These are phyloP conservation scores for Lachancea waltii DNA, from an alignment of 805 yeast genomes.

Conservation along the genomic window DNA sequence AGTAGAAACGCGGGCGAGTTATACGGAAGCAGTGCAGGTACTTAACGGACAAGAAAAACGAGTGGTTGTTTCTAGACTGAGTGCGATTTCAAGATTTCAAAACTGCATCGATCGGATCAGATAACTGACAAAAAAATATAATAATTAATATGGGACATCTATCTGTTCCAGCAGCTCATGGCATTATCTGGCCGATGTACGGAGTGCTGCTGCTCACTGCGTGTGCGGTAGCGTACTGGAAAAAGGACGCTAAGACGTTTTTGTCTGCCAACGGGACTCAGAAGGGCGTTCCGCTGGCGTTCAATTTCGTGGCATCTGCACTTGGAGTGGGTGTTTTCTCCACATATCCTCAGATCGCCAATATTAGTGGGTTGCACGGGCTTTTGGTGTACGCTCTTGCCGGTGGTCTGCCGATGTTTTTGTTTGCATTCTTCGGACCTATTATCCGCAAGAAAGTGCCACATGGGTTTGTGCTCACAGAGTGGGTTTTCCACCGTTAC, in stretches of 20 bases:
- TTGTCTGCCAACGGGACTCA: constrained; percentile 77
- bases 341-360: constrained; percentile 82
- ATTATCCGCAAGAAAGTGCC: constrained; percentile 72
- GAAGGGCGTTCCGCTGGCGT: constrained; percentile 69
- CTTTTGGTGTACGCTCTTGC: constrained; percentile 69
- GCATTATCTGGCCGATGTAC: constrained; percentile 57
- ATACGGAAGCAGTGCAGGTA: too few relatives aligned
- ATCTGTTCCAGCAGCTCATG: constrained; percentile 52
- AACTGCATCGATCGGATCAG: too few relatives aligned
- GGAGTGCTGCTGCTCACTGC: constrained; percentile 51
- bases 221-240: constrained; percentile 52
- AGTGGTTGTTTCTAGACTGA: too few relatives aligned
- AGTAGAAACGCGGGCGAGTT: too few relatives aligned
- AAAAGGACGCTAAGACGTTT: constrained; percentile 48
- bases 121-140: neutral
- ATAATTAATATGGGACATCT: constrained; percentile 33
- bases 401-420: constrained; percentile 77
- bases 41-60: too few relatives aligned
- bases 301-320: constrained; percentile 90
- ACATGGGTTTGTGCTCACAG: constrained; percentile 84
- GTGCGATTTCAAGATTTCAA: too few relatives aligned
- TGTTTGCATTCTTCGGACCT: constrained; percentile 84
- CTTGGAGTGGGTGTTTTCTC: constrained; percentile 86
- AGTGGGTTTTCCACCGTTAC: constrained; percentile 85
- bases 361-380: constrained; percentile 81